phyloP scores from a whole-genome alignment of 495 filamentous ascomycete genomes.

The Staphylotrichum longicolle region DNA sequence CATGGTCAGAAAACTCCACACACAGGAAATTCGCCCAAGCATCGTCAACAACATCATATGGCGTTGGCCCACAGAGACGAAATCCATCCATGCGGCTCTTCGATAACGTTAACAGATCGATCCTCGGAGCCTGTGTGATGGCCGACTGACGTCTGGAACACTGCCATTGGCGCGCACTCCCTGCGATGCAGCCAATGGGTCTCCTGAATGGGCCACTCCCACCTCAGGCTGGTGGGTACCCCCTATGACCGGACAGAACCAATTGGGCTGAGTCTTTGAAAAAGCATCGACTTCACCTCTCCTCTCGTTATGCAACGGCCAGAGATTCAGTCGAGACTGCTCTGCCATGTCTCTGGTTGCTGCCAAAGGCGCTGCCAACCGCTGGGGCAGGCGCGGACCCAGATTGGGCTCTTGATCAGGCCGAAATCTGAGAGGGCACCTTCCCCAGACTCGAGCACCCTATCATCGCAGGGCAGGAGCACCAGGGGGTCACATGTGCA shows the following conservation, averaged over 20 bases:
- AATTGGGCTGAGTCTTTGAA: constrained; percentile 29
- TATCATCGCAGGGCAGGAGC: constrained; percentile 33
- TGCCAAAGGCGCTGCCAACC: not conserved
- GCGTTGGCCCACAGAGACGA: constrained; percentile 3
- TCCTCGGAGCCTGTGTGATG: constrained; percentile 28
- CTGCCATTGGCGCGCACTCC: constrained; percentile 34
- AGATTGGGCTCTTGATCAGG: constrained; percentile 14
- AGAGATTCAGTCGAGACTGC: constrained; percentile 4
- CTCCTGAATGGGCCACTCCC: constrained; percentile 32
- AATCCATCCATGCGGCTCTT: constrained; percentile 30
- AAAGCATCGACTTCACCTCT: constrained; percentile 21
- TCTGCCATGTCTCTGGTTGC: not conserved
- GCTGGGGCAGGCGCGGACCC: not conserved
- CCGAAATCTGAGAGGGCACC: constrained; percentile 15
- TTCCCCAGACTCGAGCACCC: constrained; percentile 32
- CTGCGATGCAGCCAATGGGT: constrained; percentile 32
- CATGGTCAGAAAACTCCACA: not conserved
- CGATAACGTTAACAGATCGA: constrained; percentile 17
- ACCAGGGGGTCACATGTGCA: constrained; percentile 38
- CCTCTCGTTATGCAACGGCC: constrained; percentile 14
- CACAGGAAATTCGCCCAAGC: not conserved
- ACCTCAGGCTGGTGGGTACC: constrained; percentile 24
- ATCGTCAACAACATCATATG: not conserved
- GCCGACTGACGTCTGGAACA: constrained; percentile 17
- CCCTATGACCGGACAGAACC: constrained; percentile 10